phyloP scores from a whole-genome alignment of 148 eudicot genomes.

The Fagopyrum tataricum region DNA sequence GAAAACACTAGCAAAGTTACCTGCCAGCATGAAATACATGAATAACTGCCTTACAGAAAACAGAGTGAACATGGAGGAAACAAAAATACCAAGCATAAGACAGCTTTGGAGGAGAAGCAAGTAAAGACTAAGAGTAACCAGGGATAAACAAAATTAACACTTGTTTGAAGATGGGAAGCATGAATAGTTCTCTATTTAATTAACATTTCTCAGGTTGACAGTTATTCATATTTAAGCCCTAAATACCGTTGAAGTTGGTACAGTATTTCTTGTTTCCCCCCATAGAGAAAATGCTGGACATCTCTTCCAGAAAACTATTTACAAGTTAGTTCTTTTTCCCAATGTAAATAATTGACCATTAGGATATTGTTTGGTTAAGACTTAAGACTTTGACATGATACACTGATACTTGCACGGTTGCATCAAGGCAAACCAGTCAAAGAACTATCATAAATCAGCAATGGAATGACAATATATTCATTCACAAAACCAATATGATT shows the following conservation, averaged over 20 bases:
- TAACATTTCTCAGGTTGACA: background rate
- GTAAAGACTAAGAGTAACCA: background rate
- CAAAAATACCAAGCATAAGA: background rate
- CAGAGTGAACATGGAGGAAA: background rate
- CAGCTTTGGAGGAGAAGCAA: background rate
- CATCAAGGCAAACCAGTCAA: constrained; percentile 3
- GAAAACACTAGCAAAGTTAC: constrained; percentile 70
- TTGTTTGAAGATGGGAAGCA: background rate
- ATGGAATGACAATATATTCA: background rate
- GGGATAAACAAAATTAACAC: background rate
- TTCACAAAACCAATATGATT: background rate
- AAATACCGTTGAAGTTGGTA: background rate
- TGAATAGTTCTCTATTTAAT: background rate
- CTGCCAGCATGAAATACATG: constrained; percentile 33
- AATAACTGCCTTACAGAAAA: background rate
- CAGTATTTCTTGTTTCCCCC: background rate
- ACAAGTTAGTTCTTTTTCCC: background rate
- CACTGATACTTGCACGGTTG: background rate
- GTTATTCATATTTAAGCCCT: background rate
- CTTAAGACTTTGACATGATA: background rate
- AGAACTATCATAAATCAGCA: background rate
- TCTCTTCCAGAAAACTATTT: background rate
- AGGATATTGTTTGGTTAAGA: background rate
- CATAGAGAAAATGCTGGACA: background rate
- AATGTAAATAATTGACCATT: background rate